Conservation (phyloP, 2,329 filamentous ascomycete species). For the Stemphylium beticola region DNA sequence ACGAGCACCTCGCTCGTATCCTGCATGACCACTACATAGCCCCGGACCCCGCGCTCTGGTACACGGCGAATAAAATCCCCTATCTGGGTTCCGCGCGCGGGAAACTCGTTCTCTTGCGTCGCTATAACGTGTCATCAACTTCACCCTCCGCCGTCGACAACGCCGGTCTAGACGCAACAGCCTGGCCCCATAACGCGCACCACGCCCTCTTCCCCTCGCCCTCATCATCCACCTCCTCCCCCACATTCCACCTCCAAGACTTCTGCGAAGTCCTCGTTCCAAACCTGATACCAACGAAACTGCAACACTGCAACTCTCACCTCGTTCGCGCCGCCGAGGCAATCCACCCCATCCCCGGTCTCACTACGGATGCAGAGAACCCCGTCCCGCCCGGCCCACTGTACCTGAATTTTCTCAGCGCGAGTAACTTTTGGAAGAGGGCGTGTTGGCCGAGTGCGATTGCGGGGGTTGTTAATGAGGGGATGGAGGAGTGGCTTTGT, state of each 20-base stretch:
- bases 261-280: slow-evolving; percentile 87
- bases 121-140: slow-evolving; percentile 62
- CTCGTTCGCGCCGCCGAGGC: slow-evolving; percentile 68
- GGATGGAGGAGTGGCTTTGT: slow-evolving; percentile 66
- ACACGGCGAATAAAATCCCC: slow-evolving; percentile 74
- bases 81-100: slow-evolving; percentile 79
- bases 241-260: slow-evolving; percentile 80
- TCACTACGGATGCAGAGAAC: slow-evolving; percentile 47
- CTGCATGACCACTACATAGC: slow-evolving; percentile 74
- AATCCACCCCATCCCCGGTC: slow-evolving; percentile 48
- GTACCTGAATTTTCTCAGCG: slow-evolving; percentile 89
- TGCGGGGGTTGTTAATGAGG: slow-evolving; percentile 84
- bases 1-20: slow-evolving; percentile 77
- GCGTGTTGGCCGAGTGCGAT: slow-evolving; percentile 94
- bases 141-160: background rate
- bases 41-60: slow-evolving; percentile 70
- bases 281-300: slow-evolving; percentile 80
- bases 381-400: slow-evolving; percentile 65
- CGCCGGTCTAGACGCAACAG: slow-evolving; percentile 62
- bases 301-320: slow-evolving; percentile 74
- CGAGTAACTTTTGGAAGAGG: slow-evolving; percentile 91
- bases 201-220: slow-evolving; percentile 71
- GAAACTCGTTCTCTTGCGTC: slow-evolving; percentile 81
- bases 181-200: slow-evolving; percentile 88
- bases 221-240: background rate